Percentiles rank a stretch among this genome's conserved stretches.
Evolutionary conservation across 192 early-diverging fungal genomes (phyloP).

Genomic region (Phlyctochytrium bullatum): DNA sequence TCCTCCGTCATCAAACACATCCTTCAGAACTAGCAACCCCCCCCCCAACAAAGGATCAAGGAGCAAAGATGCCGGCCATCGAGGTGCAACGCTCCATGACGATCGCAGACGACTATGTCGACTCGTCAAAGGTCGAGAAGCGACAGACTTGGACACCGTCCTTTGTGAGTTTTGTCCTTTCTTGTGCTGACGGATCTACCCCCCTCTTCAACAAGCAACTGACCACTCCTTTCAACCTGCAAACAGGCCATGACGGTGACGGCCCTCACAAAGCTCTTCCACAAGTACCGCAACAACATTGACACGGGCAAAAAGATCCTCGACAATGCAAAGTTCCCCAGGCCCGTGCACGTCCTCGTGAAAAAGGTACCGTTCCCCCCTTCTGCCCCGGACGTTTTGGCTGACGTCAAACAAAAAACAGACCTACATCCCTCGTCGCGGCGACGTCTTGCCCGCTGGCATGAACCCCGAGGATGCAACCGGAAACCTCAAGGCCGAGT

Average conservation of each 20-base stretch:
- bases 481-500: constrained; percentile 42
- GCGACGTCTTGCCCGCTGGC: constrained; percentile 26
- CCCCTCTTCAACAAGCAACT: no score
- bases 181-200: not conserved
- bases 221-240: no score
- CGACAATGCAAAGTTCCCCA: constrained; percentile 6
- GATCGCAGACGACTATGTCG: not conserved
- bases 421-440: constrained; percentile 31
- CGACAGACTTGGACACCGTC: not conserved
- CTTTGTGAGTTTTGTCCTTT: not conserved
- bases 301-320: not conserved
- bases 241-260: not conserved
- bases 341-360: constrained; percentile 13
- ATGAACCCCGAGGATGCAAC: constrained; percentile 21
- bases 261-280: constrained; percentile 3
- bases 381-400: no score
- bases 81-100: not conserved
- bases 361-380: constrained; percentile 14
- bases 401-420: not conserved
- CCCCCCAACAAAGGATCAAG: no score
- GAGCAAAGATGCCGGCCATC: no score
- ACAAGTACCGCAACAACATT: constrained; percentile 3
- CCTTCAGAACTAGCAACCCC: no score
- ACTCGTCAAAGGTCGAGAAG: not conserved
- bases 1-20: no score